Percentiles rank a stretch among this genome's conserved stretches.
These are phyloP conservation scores for Spathaspora sp. DNA, from an alignment of 1,139 yeast genomes.

Conservation along the genomic window DNA sequence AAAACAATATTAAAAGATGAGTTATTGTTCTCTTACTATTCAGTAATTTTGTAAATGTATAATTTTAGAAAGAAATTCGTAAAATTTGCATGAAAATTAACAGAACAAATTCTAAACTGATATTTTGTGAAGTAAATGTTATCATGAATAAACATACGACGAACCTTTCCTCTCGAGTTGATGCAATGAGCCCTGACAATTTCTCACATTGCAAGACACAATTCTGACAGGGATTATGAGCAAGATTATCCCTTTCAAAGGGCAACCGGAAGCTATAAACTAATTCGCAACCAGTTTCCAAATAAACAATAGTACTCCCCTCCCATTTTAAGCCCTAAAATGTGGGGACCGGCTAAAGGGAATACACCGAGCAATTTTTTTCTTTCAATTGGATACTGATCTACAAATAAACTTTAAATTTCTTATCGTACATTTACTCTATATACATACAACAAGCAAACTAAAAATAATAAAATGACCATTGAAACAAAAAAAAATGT, in stretches of 20 bases:
- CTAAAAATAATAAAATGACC: neutral
- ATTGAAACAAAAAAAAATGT: neutral
- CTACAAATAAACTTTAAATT: neutral
- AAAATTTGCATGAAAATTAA: neutral
- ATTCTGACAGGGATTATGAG: too few species aligned
- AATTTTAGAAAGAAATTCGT: neutral
- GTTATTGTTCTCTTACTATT: too few species aligned
- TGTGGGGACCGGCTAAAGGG: neutral
- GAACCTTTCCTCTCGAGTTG: too few species aligned
- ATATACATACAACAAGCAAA: neutral
- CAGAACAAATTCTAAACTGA: neutral
- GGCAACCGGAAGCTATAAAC: neutral
- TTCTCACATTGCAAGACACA: too few species aligned
- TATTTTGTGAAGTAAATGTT: too few species aligned
- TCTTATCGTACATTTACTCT: neutral
- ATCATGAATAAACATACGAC: too few species aligned
- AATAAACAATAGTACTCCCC: neutral
- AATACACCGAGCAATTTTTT: neutral
- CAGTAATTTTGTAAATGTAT: too few species aligned
- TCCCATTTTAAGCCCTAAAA: neutral
- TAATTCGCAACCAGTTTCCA: neutral
- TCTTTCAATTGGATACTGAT: neutral
- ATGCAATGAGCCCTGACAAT: too few species aligned
- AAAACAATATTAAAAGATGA: too few species aligned
- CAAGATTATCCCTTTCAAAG: neutral